These are phyloP conservation scores for Vaucheria bursata DNA, from an alignment of 352 stramenopile species.

Conservation along the genomic window DNA sequence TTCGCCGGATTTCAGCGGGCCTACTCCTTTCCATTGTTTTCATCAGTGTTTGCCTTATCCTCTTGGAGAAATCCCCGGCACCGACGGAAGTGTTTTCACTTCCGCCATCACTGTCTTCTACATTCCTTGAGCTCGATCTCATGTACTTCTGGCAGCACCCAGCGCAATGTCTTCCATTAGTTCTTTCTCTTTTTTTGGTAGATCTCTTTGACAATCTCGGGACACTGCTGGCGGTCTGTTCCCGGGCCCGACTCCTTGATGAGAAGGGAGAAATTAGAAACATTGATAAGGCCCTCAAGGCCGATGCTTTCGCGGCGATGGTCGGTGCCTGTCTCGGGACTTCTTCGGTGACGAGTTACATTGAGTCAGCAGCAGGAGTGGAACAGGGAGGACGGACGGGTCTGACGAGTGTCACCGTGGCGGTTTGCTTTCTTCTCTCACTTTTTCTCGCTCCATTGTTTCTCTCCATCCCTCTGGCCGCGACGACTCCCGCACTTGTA, in stretches of 20 bases:
- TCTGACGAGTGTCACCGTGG: constrained; percentile 10
- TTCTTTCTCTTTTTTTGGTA: background rate
- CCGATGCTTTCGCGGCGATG: background rate
- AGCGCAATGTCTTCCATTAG: background rate
- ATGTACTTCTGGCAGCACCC: no score
- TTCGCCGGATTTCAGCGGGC: no score
- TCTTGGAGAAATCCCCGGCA: no score
- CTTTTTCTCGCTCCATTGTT: background rate
- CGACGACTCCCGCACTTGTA: background rate
- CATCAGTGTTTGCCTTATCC: no score
- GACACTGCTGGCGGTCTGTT: background rate
- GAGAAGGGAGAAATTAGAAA: background rate
- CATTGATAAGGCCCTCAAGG: background rate
- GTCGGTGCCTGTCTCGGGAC: constrained; percentile 6
- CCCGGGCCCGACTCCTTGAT: background rate
- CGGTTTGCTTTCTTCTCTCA: background rate
- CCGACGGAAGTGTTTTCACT: background rate
- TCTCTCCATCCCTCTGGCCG: background rate
- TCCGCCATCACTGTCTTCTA: background rate
- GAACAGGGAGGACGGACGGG: constrained; percentile 51
- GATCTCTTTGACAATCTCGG: background rate
- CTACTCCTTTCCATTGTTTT: background rate
- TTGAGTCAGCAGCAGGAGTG: constrained; percentile 57
- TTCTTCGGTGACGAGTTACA: constrained; percentile 56
- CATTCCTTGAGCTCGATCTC: background rate